Evolutionary conservation across 148 eudicot genomes (phyloP), one percentile per base, ranked within the genome.

Genomic region (Heliamphora exappendiculata): DNA sequence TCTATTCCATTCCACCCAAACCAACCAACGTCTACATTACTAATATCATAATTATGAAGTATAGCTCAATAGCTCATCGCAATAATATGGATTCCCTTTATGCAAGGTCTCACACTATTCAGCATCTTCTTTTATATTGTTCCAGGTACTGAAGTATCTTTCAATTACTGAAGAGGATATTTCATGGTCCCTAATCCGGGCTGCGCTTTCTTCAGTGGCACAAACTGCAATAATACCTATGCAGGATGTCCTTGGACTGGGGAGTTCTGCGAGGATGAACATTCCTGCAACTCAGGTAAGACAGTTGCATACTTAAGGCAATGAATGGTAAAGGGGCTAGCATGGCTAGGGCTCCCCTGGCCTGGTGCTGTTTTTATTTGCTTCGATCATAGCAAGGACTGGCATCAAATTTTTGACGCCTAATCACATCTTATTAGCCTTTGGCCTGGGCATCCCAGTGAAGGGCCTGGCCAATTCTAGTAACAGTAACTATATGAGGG

Each of bases 211-310:
- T 73, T 95, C 99, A 64, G 94, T 95, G 53, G 96, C 99, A 54
- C 86, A 80, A 81, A 95, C 93, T 74, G 85, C 92, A 33, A 86
- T 95, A 60, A 79, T 95, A 78, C 97, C 99, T 6, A 92, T 95
- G 94, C 99, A 95, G 84, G 99, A 95, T 78, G 80, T 95, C 77
- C 97, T 95, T 76, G 84, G 84, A 68, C 83, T 95, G 60, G 99
- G 89, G 74, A 91, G 82, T 85, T 89, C 93, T 58, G 93, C 97
- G 59, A 88, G 99, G 84, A 95, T 95, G 99, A 95, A 95, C 77
- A 85, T 85, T 85, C 99, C 99, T 51, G 99, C 97, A 63, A 95
- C 99, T 67, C 93, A 88, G 96, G 99, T 95, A 80, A 74, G 36
- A 62, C 36, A 26, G n/a, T 26, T 78, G 36, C 41, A 9, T 51